Conservation (phyloP, 768 basidiomycete genomes). For the Suillus luteus region DNA sequence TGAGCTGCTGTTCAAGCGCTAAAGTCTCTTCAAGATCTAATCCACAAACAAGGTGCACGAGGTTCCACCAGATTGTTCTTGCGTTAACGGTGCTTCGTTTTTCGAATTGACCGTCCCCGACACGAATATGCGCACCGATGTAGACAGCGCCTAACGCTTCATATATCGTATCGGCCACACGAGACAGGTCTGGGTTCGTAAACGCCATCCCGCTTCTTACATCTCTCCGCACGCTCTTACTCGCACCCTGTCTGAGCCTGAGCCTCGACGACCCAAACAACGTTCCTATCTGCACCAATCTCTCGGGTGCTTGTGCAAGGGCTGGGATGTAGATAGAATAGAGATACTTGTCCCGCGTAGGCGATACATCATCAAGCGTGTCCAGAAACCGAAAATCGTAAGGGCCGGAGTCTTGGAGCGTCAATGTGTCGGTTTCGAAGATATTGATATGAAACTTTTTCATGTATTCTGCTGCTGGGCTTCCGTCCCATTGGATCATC, state of each 20-base stretch:
- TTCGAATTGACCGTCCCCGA: slow-evolving; percentile 69
- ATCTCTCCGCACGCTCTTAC: slow-evolving; percentile 44
- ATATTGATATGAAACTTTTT: not conserved
- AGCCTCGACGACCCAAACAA: slow-evolving; percentile 72
- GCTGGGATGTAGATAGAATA: slow-evolving; percentile 35
- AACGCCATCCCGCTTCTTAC: slow-evolving; percentile 62
- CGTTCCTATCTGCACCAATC: not conserved
- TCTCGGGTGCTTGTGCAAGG: not conserved
- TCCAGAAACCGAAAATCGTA: not conserved
- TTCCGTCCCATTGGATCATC: slow-evolving; percentile 2
- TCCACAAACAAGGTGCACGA: slow-evolving; percentile 52
- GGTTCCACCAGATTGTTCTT: slow-evolving; percentile 55
- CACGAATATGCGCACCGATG: slow-evolving; percentile 65
- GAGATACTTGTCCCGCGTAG: slow-evolving; percentile 40
- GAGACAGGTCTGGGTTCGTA: slow-evolving; percentile 47
- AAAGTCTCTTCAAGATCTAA: slow-evolving; percentile 39
- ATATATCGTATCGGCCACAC: slow-evolving; percentile 46
- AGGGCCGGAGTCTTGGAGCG: not conserved
- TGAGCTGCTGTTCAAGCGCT: slow-evolving; percentile 25
- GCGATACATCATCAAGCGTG: slow-evolving; percentile 22
- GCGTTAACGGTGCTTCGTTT: slow-evolving; percentile 42
- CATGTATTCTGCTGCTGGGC: not conserved
- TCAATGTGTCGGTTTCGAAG: not conserved
- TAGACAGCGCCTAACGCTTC: slow-evolving; percentile 48
- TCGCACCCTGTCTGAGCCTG: slow-evolving; percentile 43